Evolutionary conservation across 2,329 filamentous ascomycete genomes (phyloP).

Genomic region (Paecilomyces niveus): DNA sequence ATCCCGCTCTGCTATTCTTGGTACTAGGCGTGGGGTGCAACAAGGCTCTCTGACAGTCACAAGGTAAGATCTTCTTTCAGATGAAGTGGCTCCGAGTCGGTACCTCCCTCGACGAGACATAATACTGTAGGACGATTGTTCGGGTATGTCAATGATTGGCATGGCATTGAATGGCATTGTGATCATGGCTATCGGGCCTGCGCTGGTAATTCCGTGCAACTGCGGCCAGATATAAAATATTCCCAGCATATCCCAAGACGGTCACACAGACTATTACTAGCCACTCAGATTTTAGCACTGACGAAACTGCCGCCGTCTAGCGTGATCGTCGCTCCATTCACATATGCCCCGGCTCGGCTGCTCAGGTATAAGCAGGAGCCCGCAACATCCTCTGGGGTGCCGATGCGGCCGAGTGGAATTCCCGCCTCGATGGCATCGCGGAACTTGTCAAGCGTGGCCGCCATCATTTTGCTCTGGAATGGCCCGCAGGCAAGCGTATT

Average conservation of each 20-base stretch:
- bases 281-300: constrained; percentile 31
- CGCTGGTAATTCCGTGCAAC: no score
- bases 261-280: neutral
- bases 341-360: constrained; percentile 58
- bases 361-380: constrained; percentile 64
- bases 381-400: constrained; percentile 60
- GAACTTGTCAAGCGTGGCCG: constrained; percentile 45
- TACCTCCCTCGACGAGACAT: neutral
- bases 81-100: neutral
- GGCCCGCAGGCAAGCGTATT: constrained; percentile 68
- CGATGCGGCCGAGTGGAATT: constrained; percentile 62
- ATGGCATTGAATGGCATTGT: neutral
- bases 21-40: neutral
- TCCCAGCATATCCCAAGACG: neutral
- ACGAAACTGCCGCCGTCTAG: constrained; percentile 52
- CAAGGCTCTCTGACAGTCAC: neutral
- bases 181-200: neutral
- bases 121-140: neutral
- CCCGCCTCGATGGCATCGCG: constrained; percentile 44
- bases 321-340: constrained; percentile 59
- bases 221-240: neutral
- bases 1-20: neutral
- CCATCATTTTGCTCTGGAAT: constrained; percentile 50
- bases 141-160: neutral
- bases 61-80: neutral